Evolutionary conservation across 495 filamentous ascomycete species (phyloP), one percentile per base, ranked within the genome.

Genomic region (Aspergillus nidulans): DNA sequence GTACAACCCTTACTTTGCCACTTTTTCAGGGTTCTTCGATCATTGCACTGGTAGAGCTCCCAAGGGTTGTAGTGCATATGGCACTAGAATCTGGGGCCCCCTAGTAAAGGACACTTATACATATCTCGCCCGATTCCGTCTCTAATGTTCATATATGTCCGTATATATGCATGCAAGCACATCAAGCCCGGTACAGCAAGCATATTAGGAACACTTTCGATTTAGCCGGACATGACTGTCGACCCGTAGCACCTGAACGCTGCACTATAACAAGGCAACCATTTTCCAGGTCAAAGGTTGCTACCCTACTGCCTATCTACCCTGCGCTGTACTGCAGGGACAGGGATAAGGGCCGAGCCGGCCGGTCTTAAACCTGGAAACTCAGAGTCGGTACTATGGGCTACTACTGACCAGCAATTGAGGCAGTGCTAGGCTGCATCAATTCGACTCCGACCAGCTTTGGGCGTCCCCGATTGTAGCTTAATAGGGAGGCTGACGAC

Each of bases 361-460:
- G 12, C n/a, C 4, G 36, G 8, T 4, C 4, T 18, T 13, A 39
- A 39, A 13, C 36, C 36, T 16, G 36, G 12, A 39, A 39, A n/a
- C 36, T 18, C 18, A 18, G 36, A 5, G 15, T 16, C 18, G n/a
- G 36, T 39, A 34, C 2, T 34, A 34, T 16, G 36, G 18, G n/a
- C 15, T 9, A 43, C 4, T 6, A 12, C 4, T 6, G 8, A 34
- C 30, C 30, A 28, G 26, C 26, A 9, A 19, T 19, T 12, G 40
- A 36, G 46, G 46, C 46, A 49, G 46, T 49, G 46, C 46, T 49
- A 49, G 46, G 46, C 46, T 49, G n/a, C 46, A 28, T 49, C 46
- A 23, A 49, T 49, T 34, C 46, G 15, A 20, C 8, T 6, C 16
- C n/a, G 4, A 16, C 15, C 26, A 28, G n/a, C 2, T 47, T 1